Evolutionary conservation across 768 basidiomycete species (phyloP), one percentile per base, ranked within the genome.

Genomic region (Neoboletus brunneissimus): DNA sequence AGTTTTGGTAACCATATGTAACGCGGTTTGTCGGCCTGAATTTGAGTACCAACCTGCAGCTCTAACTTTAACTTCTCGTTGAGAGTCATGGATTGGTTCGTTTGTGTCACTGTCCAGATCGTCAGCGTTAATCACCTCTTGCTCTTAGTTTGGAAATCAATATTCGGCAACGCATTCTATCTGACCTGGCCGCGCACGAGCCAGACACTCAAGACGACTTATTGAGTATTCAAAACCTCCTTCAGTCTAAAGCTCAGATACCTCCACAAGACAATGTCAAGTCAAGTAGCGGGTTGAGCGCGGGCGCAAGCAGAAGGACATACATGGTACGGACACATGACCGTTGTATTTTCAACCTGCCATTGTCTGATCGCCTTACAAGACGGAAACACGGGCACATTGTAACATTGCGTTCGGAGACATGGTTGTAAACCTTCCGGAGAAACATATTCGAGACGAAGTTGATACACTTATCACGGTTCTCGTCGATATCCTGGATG

Each of bases 341-440:
- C 8, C 32, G 22, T 40, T 27, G 20, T 54, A 1, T 40, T 49
- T 45, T 23, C 13, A 16, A 20, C 46, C 13, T 44, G 20, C 31
- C 20, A 18, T 32, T 37, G 20, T 41, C 44, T 62, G 38, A 45
- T 58, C 9, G 13, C 48, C 34, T 54, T 59, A 41, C 29, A 56
- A 94, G 91, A 75, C 88, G 20, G 82, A 84, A 12, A 86, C 88
- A 3, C 77, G 84, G 53, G 83, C 86, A 15, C 88, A 90, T 61
- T 89, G 86, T 72, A 89, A 88, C 60, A 87, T 91, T 57, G 89
- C 90, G 2, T 94, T 92, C 61, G 90, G 88, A 37, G 86, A 92
- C 65, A 78, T 92, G 51, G 81, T 89, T 18, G 72, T 84, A 53
- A 85, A 85, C 65, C 81, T 87, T 57, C 78, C 87, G 0, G 75